Evolutionary conservation across 2,329 filamentous ascomycete genomes (phyloP).

Genomic region (Phialemonium atrogriseum): DNA sequence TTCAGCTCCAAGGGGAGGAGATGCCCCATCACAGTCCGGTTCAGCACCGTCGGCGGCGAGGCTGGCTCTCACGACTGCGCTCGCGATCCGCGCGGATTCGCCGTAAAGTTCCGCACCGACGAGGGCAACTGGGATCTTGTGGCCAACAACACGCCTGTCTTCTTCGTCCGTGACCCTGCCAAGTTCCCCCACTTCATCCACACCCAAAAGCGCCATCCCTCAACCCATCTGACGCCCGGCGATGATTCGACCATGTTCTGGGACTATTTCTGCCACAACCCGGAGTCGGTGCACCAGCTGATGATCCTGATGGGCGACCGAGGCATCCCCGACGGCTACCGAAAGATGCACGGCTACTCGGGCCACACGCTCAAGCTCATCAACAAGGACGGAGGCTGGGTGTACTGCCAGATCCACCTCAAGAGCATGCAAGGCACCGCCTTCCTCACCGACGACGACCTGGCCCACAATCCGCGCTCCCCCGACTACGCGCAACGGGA

Average conservation of each 20-base stretch:
- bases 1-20: conserved; percentile 5
- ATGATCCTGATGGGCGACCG: conserved; percentile 44
- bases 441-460: conserved; percentile 32
- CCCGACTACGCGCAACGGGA: conserved; percentile 44
- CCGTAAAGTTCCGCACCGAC: conserved; percentile 55
- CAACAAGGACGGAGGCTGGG: conserved; percentile 36
- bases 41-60: conserved; percentile 21
- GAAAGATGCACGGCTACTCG: conserved; percentile 36
- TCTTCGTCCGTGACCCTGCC: conserved; percentile 30
- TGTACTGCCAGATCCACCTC: conserved; percentile 43
- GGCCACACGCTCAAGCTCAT: conserved; percentile 40
- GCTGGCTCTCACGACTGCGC: conserved; percentile 40
- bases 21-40: no score
- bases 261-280: conserved; percentile 33
- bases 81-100: conserved; percentile 57
- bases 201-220: conserved; percentile 34
- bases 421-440: conserved; percentile 36
- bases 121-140: conserved; percentile 56
- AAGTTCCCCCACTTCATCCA: conserved; percentile 38
- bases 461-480: conserved; percentile 23
- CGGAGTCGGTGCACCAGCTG: conserved; percentile 39
- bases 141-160: conserved; percentile 8
- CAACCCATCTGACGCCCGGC: conserved; percentile 31
- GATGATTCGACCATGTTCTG: conserved; percentile 34
- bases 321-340: conserved; percentile 36